Base-by-base conservation (phyloP, 2,329 filamentous ascomycete species). In the Ophiocordyceps australis region DNA sequence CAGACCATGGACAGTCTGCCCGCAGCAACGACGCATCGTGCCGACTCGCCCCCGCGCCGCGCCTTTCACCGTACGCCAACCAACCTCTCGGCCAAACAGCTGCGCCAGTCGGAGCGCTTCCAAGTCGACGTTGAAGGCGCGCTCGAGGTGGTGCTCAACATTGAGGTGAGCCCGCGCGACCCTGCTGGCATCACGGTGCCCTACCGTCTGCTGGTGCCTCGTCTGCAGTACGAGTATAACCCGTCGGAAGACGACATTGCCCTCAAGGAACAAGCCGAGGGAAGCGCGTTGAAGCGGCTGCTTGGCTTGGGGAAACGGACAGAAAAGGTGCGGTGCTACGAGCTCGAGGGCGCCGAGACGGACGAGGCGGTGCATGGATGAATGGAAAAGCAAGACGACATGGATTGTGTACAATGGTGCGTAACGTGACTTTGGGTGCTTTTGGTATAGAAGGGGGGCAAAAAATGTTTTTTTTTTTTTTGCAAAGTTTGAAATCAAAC, bases 111-210 rank as follows among this genome's bases (percentile, higher is more conserved):
- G 3, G 57, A 62, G 21, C 56, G 57, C 12, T 57, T 59, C 22
- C 61, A 66, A 8, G 66, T 95, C 31, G 72, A 93, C 42, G 59
- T 94, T 1, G 70, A 89, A 43, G 77, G 76, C 17, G 83, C 82
- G 0, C 57, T 98, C 8, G 83, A 94, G 36, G 74, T 98, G 19
- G 78, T 72, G 26, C 52, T 98, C 22, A 93, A 94, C 39, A 72
- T 93, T 33, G 89, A 98, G 52, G 71, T 94, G 32, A 83, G 76
- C 39, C 67, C 79, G 23, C 72, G 70, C 34, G 83, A 98, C 39
- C 86, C 89, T 1, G 65, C 78, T 0, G 91, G 89, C 10, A 82
- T 81, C 35, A 98, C 89, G 1, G 68, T 72, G 26, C 81, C 83
- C 7, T 98, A 98, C 47, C 64, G 82, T 20, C 54, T 98, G 5